Evolutionary conservation across 768 basidiomycete genomes (phyloP).

Genomic region (Tephrocybe sp.): DNA sequence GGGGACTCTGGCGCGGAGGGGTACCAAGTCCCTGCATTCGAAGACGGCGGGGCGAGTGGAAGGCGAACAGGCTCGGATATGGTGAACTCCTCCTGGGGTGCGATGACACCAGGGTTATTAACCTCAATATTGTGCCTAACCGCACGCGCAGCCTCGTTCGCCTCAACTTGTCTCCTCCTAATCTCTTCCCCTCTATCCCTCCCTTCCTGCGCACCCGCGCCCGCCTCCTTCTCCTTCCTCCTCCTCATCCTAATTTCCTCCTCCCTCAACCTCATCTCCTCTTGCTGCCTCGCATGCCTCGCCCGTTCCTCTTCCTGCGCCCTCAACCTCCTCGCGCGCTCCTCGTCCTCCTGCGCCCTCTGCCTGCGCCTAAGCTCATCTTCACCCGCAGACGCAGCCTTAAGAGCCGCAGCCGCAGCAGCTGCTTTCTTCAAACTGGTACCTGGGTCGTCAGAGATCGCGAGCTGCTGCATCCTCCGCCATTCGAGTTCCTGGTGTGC

Average conservation of each 20-base stretch:
- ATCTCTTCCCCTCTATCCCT: slow-evolving; percentile 63
- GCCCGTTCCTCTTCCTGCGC: slow-evolving; percentile 13
- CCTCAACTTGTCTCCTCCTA: slow-evolving; percentile 57
- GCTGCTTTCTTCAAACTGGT: slow-evolving; percentile 23
- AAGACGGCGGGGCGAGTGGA: neutral
- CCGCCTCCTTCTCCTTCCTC: slow-evolving; percentile 37
- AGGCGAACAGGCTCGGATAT: too few relatives aligned
- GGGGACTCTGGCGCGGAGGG: slow-evolving; percentile 68
- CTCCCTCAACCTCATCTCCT: slow-evolving; percentile 44
- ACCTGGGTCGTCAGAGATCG: slow-evolving; percentile 25
- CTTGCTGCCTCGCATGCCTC: slow-evolving; percentile 37
- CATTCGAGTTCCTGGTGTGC: too few relatives aligned
- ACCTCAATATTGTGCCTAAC: slow-evolving; percentile 35
- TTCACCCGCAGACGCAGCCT: slow-evolving; percentile 16
- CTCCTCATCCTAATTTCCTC: slow-evolving; percentile 45
- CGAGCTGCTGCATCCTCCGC: slow-evolving; percentile 35
- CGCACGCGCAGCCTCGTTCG: slow-evolving; percentile 48
- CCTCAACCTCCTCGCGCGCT: slow-evolving; percentile 7
- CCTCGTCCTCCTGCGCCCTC: slow-evolving; percentile 39
- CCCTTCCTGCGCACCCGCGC: slow-evolving; percentile 60
- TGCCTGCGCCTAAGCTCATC: slow-evolving; percentile 21
- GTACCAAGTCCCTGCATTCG: slow-evolving; percentile 21
- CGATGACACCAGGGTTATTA: slow-evolving; percentile 20
- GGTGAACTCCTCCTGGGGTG: too few relatives aligned
- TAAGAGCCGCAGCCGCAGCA: slow-evolving; percentile 22